A percentile compares a stretch with the other conserved stretches of the same genome.
Conservation (phyloP, 2,329 filamentous ascomycete species). For the Acarospora socialis region DNA sequence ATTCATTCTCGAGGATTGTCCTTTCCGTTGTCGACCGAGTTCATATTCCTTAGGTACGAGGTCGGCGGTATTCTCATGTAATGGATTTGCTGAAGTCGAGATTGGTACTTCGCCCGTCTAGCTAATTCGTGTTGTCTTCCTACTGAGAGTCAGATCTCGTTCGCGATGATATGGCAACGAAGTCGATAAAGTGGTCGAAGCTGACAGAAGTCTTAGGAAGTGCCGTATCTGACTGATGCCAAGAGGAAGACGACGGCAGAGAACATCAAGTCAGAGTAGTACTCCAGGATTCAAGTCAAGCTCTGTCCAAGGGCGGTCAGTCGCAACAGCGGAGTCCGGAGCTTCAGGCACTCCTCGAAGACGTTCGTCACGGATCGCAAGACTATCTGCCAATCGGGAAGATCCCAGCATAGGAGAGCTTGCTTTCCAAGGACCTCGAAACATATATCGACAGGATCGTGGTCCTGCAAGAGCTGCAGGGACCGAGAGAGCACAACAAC, state of each 20-base stretch:
- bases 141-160: background rate
- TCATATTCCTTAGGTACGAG: too few relatives aligned
- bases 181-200: background rate
- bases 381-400: background rate
- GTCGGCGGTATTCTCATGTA: constrained; percentile 1
- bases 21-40: too few relatives aligned
- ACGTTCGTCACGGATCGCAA: background rate
- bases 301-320: background rate
- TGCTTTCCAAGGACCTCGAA: background rate
- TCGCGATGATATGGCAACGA: background rate
- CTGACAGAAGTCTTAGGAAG: background rate
- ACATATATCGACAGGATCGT: background rate
- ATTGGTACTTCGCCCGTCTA: background rate
- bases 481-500: background rate
- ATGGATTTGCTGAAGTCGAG: background rate
- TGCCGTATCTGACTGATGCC: background rate
- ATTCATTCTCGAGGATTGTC: too few relatives aligned
- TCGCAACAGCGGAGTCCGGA: background rate
- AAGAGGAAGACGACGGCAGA: background rate
- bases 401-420: background rate
- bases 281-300: background rate
- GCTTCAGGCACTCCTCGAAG: background rate
- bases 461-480: background rate
- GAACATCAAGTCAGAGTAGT: background rate
- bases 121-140: background rate